Base-by-base conservation (phyloP, 2,329 filamentous ascomycete genomes). In the Pseudocercospora fijiensis region DNA sequence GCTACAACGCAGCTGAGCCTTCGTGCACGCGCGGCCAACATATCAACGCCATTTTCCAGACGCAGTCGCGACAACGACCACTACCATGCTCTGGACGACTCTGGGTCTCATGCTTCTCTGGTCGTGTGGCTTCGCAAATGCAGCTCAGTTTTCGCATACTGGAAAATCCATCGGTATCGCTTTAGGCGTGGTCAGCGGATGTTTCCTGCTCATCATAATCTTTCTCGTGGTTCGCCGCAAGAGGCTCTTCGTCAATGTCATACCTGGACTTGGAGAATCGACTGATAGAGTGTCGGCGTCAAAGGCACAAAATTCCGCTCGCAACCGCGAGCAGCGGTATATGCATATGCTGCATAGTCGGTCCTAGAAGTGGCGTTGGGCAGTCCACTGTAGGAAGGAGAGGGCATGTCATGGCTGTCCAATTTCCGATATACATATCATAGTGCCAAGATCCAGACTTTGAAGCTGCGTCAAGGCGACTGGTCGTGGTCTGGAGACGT, bases 151-250 rank as follows among this genome's bases (percentile, higher is more conserved):
- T 24, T 53, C 49, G 22, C 53, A 51, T 20, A 62, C 53, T 22
- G 60, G 52, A 20, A 55, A 43, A 22, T 27, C 58, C 16, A 37
- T 62, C 26, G 60, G 60, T 16, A 58, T 62, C 53, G 28, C 60
- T 28, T 43, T 62, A 5, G 60, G 60, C 5, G 60, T 62, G 13
- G 60, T 58, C 26, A 55, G 37, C 20, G 60, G 30, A 20, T 62
- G 60, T 28, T 43, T 45, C 33, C 11, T 62, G 22, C 30, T 62
- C 8, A 30, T 37, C 18, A 11, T 51, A n/a, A 41, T 62, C 28
- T 62, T 62, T 22, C 53, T 62, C 27, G 41, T 62, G n/a, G 26
- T 52, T 18, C 52, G 60, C n/a, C 26, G 28, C 11, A 62, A 58
- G 60, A 41, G 47, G 16, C 41, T 62, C 3, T 62, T 62, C 41